Conservation (phyloP, 108 stramenopile species). For the Skeletonema menzelii region DNA sequence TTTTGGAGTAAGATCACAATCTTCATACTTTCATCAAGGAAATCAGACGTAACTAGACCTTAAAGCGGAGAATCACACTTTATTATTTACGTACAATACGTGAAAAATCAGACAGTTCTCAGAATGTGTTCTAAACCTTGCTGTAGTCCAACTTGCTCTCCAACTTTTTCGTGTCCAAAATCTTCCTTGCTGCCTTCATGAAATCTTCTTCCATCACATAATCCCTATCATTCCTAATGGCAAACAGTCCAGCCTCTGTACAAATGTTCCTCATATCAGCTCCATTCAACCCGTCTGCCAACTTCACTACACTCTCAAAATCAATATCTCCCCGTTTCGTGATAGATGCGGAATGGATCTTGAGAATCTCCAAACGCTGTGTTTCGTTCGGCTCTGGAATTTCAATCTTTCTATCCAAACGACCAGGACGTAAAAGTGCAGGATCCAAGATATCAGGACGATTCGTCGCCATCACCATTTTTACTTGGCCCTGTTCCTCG, state of each 20-base stretch:
- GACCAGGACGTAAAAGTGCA: constrained; percentile 96
- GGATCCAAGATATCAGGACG: constrained; percentile 99
- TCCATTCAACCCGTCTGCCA: constrained; percentile 98
- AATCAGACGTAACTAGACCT: too few species aligned
- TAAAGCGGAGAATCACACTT: too few species aligned
- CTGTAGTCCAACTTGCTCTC: constrained; percentile 98
- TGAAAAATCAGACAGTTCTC: background rate
- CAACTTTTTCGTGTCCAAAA: constrained; percentile 98
- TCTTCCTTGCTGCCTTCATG: constrained; percentile 99
- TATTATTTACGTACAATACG: too few species aligned
- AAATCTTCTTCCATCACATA: constrained; percentile 99
- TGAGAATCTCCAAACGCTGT: constrained; percentile 95
- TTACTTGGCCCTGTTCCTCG: constrained; percentile 94
- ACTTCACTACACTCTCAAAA: constrained; percentile 95
- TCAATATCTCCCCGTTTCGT: constrained; percentile 97
- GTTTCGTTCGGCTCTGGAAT: constrained; percentile 99
- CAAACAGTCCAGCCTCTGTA: constrained; percentile 98
- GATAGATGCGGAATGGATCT: constrained; percentile 94
- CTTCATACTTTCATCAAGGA: too few species aligned
- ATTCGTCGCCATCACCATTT: constrained; percentile 99
- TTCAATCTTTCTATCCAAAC: constrained; percentile 99
- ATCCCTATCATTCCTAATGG: constrained; percentile 95
- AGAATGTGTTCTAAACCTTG: constrained; percentile 80
- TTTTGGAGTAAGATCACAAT: background rate
- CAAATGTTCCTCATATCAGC: constrained; percentile 98